These are phyloP conservation scores for Lenzites betulinus DNA, from an alignment of 768 basidiomycete genomes.

Conservation along the genomic window DNA sequence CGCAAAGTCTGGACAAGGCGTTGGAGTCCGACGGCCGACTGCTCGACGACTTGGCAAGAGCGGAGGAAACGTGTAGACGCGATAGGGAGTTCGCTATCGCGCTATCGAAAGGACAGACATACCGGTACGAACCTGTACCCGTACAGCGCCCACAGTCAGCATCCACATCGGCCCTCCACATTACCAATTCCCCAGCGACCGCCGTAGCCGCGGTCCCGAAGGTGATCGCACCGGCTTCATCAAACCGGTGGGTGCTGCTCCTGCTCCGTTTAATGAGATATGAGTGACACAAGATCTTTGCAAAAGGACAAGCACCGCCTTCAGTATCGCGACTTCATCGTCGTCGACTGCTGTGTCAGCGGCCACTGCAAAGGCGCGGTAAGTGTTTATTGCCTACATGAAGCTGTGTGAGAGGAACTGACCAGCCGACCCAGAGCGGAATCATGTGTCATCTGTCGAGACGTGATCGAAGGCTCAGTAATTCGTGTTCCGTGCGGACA, in stretches of 20 bases:
- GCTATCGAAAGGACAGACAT: slow-evolving; percentile 18
- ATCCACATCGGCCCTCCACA: background rate
- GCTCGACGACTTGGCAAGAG: slow-evolving; percentile 20
- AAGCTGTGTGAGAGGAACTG: background rate
- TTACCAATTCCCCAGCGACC: background rate
- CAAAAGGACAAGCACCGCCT: background rate
- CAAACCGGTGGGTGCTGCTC: too few species aligned
- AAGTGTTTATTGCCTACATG: background rate
- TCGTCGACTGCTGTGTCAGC: background rate
- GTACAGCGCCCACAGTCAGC: background rate
- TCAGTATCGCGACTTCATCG: background rate
- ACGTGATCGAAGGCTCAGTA: slow-evolving; percentile 12
- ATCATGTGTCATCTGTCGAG: slow-evolving; percentile 23
- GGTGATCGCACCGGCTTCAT: background rate
- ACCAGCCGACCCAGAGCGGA: background rate
- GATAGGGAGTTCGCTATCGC: slow-evolving; percentile 24
- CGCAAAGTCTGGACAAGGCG: slow-evolving; percentile 27
- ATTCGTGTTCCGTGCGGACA: slow-evolving; percentile 26
- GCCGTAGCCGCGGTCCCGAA: background rate
- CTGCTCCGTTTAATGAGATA: too few species aligned
- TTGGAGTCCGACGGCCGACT: slow-evolving; percentile 22
- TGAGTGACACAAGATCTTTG: background rate
- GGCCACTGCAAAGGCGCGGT: background rate
- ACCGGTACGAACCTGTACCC: background rate
- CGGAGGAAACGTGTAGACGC: slow-evolving; percentile 19